A percentile compares a stretch with the other conserved stretches of the same genome.
Conservation (phyloP, 805 yeast species). For the Myxozyma neotropica region DNA sequence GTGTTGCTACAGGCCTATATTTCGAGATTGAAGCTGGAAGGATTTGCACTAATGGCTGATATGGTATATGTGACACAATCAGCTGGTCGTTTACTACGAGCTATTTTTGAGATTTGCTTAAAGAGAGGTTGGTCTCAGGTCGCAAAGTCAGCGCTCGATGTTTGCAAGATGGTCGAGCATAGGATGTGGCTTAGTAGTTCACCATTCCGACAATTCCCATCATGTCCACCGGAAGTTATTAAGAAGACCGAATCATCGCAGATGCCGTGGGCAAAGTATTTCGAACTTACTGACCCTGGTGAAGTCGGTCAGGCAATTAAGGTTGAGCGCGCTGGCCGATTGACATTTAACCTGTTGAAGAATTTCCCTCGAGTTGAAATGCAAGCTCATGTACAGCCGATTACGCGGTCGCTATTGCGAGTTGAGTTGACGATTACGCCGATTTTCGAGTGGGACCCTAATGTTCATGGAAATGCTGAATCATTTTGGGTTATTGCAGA, state of each 20-base stretch:
- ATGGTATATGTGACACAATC: conserved; percentile 92
- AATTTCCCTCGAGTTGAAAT: conserved; percentile 73
- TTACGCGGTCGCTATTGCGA: conserved; percentile 67
- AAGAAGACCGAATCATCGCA: conserved; percentile 75
- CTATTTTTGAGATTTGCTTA: conserved; percentile 76
- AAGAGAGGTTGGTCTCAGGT: conserved; percentile 71
- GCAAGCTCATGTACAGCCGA: conserved; percentile 69
- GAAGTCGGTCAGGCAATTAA: conserved; percentile 82
- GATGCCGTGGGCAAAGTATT: conserved; percentile 79
- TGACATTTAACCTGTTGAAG: conserved; percentile 55
- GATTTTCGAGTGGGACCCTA: conserved; percentile 74
- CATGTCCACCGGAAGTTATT: conserved; percentile 71
- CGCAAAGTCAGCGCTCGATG: conserved; percentile 57
- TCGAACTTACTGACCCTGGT: conserved; percentile 63
- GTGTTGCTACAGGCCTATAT: conserved; percentile 83
- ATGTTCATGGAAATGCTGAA: conserved; percentile 65
- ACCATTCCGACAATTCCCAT: conserved; percentile 80
- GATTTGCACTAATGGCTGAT: conserved; percentile 89
- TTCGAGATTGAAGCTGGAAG: conserved; percentile 74
- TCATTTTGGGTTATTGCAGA: conserved; percentile 73
- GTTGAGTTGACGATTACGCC: conserved; percentile 71
- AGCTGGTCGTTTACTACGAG: conserved; percentile 85
- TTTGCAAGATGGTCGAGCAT: conserved; percentile 78
- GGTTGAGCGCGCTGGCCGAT: conserved; percentile 63
- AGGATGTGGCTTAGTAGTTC: conserved; percentile 84